These are phyloP conservation scores for Bipolaris victoriae DNA, from an alignment of 2,329 filamentous ascomycete species.

Conservation along the genomic window DNA sequence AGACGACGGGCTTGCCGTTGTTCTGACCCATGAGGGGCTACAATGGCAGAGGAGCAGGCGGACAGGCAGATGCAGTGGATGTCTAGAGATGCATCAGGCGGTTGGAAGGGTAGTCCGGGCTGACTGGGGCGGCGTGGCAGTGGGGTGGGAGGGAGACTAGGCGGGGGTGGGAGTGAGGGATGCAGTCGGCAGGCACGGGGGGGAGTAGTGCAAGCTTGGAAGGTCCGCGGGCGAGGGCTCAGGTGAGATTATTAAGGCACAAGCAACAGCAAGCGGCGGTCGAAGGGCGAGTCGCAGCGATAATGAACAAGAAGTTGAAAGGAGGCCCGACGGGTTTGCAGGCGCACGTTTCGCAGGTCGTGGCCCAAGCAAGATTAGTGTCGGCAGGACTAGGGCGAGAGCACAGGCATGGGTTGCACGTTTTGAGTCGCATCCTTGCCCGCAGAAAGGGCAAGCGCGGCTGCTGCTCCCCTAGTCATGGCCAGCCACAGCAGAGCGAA, in stretches of 20 bases:
- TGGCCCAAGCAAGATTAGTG: conserved; percentile 17
- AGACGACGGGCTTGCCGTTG: conserved; percentile 90
- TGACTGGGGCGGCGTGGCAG: conserved; percentile 16
- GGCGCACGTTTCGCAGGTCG: conserved; percentile 32
- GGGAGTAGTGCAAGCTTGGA: not conserved
- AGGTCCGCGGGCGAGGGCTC: not conserved
- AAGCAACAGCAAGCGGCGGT: conserved; percentile 1
- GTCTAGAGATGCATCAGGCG: conserved; percentile 37
- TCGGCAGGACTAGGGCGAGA: conserved; percentile 13
- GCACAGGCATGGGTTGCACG: conserved; percentile 15
- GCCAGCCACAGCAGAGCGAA: not conserved
- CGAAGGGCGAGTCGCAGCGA: not conserved
- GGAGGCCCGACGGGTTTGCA: conserved; percentile 35
- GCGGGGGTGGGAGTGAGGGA: conserved; percentile 8
- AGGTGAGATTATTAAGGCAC: conserved; percentile 14
- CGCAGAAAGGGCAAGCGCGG: conserved; percentile 14
- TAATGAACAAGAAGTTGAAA: conserved; percentile 23
- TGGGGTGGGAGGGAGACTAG: conserved; percentile 14
- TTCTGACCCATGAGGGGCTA: conserved; percentile 80
- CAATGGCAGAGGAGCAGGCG: conserved; percentile 33
- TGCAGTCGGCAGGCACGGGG: conserved; percentile 7
- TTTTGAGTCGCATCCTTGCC: conserved; percentile 18
- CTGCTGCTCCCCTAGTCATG: conserved; percentile 9
- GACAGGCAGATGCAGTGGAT: conserved; percentile 20
- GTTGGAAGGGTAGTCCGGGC: not conserved